Conservation (phyloP, 257 asterid species). For the Sherardia arvensis region DNA sequence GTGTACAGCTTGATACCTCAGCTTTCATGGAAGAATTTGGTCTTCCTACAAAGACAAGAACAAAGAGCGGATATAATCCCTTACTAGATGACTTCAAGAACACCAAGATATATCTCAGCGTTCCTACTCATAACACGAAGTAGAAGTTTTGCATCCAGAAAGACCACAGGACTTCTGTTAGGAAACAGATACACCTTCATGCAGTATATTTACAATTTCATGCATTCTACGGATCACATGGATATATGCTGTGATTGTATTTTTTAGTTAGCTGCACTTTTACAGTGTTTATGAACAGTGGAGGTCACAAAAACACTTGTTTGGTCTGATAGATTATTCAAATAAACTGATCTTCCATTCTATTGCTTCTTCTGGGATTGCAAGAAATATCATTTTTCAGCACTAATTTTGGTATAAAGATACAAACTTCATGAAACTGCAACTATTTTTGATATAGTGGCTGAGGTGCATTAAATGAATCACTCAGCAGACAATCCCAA, state of each 20-base stretch:
- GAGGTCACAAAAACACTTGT: not conserved
- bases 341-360: no score
- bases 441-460: not conserved
- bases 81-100: conserved; percentile 95
- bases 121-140: conserved; percentile 81
- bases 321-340: not conserved
- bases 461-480: no score
- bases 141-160: conserved; percentile 20
- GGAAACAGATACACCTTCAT: no score
- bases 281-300: not conserved
- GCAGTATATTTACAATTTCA: not conserved
- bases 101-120: conserved; percentile 85
- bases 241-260: not conserved
- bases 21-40: conserved; percentile 97
- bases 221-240: not conserved
- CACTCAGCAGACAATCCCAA: no score
- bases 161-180: not conserved
- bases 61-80: conserved; percentile 92
- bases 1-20: conserved; percentile 70
- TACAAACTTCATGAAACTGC: not conserved
- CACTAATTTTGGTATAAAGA: not conserved
- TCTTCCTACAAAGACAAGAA: conserved; percentile 82
- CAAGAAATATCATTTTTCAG: no score
- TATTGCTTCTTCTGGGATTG: no score
- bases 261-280: no score